Conservation (phyloP, 441 rosid genomes). For the Erodium texanum region DNA sequence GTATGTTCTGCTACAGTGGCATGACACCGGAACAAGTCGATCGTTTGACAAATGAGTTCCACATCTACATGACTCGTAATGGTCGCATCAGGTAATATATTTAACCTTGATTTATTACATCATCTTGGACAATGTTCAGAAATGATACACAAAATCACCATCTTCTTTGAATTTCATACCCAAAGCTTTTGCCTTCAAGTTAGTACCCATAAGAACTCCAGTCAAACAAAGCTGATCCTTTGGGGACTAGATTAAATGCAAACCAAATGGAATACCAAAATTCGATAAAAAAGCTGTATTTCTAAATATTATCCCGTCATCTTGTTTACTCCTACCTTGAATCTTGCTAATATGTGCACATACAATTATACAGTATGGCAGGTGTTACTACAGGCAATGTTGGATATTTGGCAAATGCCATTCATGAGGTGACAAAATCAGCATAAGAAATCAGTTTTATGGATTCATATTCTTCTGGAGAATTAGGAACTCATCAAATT, state of each 20-base stretch:
- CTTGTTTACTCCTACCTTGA: background rate
- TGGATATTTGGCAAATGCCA: constrained; percentile 75
- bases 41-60: constrained; percentile 64
- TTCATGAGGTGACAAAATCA: constrained; percentile 66
- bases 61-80: constrained; percentile 83
- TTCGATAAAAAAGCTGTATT: too few relatives aligned
- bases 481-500: background rate
- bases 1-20: constrained; percentile 98
- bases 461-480: too few relatives aligned
- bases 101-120: background rate
- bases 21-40: constrained; percentile 86
- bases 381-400: constrained; percentile 83
- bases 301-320: too few relatives aligned
- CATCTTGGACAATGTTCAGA: background rate
- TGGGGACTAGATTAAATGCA: background rate
- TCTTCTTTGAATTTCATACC: too few relatives aligned
- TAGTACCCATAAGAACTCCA: too few relatives aligned
- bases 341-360: constrained; percentile 13
- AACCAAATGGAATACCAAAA: background rate
- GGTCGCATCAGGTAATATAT: constrained; percentile 72
- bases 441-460: constrained; percentile 20
- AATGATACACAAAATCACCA: background rate
- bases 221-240: background rate
- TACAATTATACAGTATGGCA: constrained; percentile 67
- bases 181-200: too few relatives aligned